Percentiles rank a stretch among this genome's conserved stretches.
Conservation (phyloP, 148 eudicot genomes). For the Cornus suecica region DNA sequence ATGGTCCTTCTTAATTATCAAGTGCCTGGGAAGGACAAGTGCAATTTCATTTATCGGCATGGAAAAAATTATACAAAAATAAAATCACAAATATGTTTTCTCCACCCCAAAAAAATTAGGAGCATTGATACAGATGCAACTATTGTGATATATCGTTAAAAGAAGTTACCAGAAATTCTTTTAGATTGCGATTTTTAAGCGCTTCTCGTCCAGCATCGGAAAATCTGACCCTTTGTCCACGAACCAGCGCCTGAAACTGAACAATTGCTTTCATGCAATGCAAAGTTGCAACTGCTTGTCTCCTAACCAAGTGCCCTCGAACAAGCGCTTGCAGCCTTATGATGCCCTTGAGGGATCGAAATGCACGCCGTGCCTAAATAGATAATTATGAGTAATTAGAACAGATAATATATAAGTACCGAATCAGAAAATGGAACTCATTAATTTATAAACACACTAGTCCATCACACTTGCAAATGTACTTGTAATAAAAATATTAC, state of each 20-base stretch:
- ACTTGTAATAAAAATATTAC: constrained; percentile 23
- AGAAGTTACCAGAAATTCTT: constrained; percentile 27
- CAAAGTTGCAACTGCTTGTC: constrained; percentile 64
- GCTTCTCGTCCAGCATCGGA: constrained; percentile 32
- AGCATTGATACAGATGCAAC: background rate
- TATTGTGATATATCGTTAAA: background rate
- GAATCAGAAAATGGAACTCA: background rate
- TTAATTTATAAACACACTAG: background rate
- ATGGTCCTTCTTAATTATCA: too few species aligned
- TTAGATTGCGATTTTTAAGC: constrained; percentile 16
- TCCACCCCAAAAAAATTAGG: background rate
- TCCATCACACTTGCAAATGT: background rate
- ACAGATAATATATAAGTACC: background rate
- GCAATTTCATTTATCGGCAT: background rate
- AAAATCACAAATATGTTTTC: too few species aligned
- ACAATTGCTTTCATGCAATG: constrained; percentile 56
- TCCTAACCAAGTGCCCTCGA: constrained; percentile 72
- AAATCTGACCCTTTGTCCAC: constrained; percentile 47
- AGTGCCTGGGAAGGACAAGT: background rate
- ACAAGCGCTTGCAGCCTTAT: constrained; percentile 72
- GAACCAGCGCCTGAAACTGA: constrained; percentile 49
- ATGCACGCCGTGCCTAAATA: constrained; percentile 57
- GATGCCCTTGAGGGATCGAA: constrained; percentile 60
- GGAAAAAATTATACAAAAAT: background rate
- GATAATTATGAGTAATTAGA: constrained; percentile 1